Percentiles rank a stretch among this genome's conserved stretches.
phyloP scores from a whole-genome alignment of 306 rosid species.

The Casuarina equisetifolia region DNA sequence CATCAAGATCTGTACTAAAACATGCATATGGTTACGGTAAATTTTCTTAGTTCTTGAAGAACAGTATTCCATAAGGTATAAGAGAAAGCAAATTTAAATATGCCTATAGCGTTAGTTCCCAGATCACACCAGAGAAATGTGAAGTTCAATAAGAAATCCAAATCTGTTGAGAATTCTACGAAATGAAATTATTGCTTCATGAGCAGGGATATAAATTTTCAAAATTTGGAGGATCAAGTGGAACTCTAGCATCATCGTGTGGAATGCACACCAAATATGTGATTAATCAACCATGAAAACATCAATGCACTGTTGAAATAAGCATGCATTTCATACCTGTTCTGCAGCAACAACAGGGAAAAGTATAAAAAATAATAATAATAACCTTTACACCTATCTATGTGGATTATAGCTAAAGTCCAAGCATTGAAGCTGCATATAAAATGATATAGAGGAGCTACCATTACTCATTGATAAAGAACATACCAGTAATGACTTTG shows the following conservation, averaged over 20 bases:
- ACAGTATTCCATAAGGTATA: background rate
- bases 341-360: background rate
- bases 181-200: background rate
- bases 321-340: background rate
- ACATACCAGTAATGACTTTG: constrained; percentile 92
- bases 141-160: background rate
- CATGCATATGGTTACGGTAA: background rate
- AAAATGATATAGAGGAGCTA: background rate
- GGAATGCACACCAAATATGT: background rate
- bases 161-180: background rate
- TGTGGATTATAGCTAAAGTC: background rate
- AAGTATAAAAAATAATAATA: background rate
- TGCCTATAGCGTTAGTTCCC: background rate
- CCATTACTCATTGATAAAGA: constrained; percentile 17
- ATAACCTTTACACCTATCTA: background rate
- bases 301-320: background rate
- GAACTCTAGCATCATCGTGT: background rate
- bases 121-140: background rate
- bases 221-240: background rate
- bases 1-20: constrained; percentile 24
- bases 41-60: background rate
- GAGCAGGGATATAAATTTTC: too few relatives aligned
- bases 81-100: background rate
- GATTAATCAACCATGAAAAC: background rate
- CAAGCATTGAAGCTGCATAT: background rate